Base-by-base conservation (phyloP, 192 early-diverging fungal species). In the Entophlyctis helioformis region DNA sequence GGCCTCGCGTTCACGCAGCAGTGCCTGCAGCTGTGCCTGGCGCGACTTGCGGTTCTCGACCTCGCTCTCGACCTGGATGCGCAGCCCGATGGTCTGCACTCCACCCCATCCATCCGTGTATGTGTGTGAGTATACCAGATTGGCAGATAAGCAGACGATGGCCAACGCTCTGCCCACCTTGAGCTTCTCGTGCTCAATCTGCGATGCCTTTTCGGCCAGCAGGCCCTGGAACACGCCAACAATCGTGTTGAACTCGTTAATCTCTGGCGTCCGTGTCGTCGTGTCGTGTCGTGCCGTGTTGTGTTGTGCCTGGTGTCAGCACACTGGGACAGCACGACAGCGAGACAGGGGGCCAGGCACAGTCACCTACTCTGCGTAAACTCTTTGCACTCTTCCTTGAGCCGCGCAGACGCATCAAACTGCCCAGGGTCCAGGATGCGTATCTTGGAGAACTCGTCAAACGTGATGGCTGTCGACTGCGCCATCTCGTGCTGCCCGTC, bases 361-460 rank as follows among this genome's bases (percentile, higher is more conserved):
- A n/a, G n/a, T n/a, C n/a, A n/a, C n/a, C n/a, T n/a, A 73, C 71
- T 66, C 18, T 38, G 25, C 2, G 63, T 67, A 48, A 75, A 75
- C 5, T 69, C 65, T 36, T 51, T 51, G 60, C 68, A 72, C 46
- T 72, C 64, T 35, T 75, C 72, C 47, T 72, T 72, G 7, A 75
- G 59, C 45, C 58, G 58, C 28, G 72, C 66, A 3, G 62, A 66
- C 11, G 58, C 62, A 32, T 75, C 72, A 48, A 62, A 75, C 19
- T 72, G 49, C 10, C 42, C 19, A 18, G 66, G 57, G 12, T 68
- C 66, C 29, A 75, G 64, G 35, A 75, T 64, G 28, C 72, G 54
- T 21, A 75, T 72, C 42, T 75, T 75, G 24, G 63, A 66, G 48
- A 75, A 75, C 46, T 75, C 72, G 41, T 75, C 72, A 40, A 75